Conservation (phyloP, 179 eudicot genomes). For the Amaranthus tricolor region DNA sequence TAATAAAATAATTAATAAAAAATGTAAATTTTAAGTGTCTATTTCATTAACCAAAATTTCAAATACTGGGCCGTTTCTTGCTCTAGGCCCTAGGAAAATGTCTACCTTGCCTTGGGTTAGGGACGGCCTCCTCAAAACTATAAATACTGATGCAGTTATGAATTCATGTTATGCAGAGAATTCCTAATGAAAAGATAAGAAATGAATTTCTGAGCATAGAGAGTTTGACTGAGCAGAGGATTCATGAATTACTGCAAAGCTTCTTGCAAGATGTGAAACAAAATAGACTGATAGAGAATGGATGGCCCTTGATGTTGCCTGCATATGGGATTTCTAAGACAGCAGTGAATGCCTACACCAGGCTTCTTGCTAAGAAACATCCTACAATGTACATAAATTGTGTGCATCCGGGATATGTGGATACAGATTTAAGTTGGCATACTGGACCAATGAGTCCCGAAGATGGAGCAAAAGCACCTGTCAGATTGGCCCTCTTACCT, state of each 20-base stretch:
- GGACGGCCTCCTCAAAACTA: not conserved
- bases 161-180: conserved; percentile 25
- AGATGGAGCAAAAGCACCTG: conserved; percentile 27
- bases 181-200: conserved; percentile 25
- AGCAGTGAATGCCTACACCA: conserved; percentile 28
- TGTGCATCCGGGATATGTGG: conserved; percentile 34
- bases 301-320: conserved; percentile 34
- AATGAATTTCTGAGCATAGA: conserved; percentile 20
- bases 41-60: no score
- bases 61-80: not conserved
- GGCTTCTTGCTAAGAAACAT: conserved; percentile 25
- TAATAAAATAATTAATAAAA: no score
- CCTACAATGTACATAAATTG: conserved; percentile 30
- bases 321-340: conserved; percentile 36
- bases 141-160: not conserved
- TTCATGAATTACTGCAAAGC: conserved; percentile 20
- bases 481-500: conserved; percentile 21
- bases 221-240: conserved; percentile 22
- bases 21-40: no score
- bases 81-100: not conserved
- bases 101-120: not conserved
- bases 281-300: conserved; percentile 14
- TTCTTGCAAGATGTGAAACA: conserved; percentile 29
- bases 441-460: conserved; percentile 25
- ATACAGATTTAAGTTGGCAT: conserved; percentile 29